Evolutionary conservation across 805 yeast genomes (phyloP), one percentile per base, ranked within the genome.

Genomic region (Brettanomyces sp.): DNA sequence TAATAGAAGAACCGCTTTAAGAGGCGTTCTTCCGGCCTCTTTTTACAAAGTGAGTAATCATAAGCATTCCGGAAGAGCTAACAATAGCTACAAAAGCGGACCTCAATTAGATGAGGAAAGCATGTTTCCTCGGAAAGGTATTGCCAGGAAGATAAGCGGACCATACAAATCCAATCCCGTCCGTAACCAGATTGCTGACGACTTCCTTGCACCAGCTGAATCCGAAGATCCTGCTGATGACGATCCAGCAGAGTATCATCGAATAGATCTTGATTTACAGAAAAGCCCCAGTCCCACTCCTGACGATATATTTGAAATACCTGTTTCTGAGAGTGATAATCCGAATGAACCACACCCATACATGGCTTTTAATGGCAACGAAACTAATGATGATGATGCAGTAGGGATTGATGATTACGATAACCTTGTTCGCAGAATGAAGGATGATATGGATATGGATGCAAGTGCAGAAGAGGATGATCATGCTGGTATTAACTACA

Each of bases 1-100:
- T 14, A 57, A 52, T 32, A 58, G 52, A 41, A 47, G 45, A 4
- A 57, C 45, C 3, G 56, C 59, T 1, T 38, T 61, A 23, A 48
- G 46, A 22, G 63, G 63, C 3, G 60, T 61, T 4, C 43, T 60
- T 5, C 64, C 65, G 1, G 46, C 47, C 18, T 61, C 65, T 3
- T 61, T 49, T 37, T 51, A 51, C 25, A 51, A 50, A 18, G 42
- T 58, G 3, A 35, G 44, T 33, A 45, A 42, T 9, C 39, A 48
- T 13, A 42, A 36, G 13, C 43, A 34, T 18, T 18, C 18, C 18
- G 18, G 18, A 18, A 18, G 18, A 18, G 18, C 18, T 18, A 18
- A 18, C 18, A 18, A 18, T 18, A 18, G 18, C 18, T 18, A 18
- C 18, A 18, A 18, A 18, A 18, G 18, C 18, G 18, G 18, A 18